phyloP scores from a whole-genome alignment of 2,329 filamentous ascomycete species.

The Elsinoe ampelina region DNA sequence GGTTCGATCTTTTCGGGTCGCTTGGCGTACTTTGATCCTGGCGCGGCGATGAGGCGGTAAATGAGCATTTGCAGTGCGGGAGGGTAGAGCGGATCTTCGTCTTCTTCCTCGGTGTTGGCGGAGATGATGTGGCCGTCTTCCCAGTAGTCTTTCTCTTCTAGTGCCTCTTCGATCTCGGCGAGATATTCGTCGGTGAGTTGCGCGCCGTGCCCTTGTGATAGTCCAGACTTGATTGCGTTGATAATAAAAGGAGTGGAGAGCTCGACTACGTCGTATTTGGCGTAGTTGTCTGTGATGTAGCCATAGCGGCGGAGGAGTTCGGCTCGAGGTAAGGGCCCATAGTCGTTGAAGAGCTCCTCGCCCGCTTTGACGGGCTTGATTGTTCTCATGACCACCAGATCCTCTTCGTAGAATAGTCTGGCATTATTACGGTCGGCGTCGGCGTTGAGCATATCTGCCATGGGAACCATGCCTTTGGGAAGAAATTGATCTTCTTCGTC shows the following conservation, averaged over 20 bases:
- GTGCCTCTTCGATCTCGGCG: constrained; percentile 26
- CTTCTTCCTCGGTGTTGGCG: constrained; percentile 5
- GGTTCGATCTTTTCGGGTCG: not conserved
- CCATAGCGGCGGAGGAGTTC: constrained; percentile 79
- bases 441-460: constrained; percentile 84
- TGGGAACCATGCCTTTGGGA: constrained; percentile 76
- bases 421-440: constrained; percentile 76
- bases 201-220: not conserved
- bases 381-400: constrained; percentile 59
- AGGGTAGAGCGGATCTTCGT: constrained; percentile 15
- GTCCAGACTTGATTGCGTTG: constrained; percentile 29
- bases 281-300: constrained; percentile 71
- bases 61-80: constrained; percentile 10
- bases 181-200: constrained; percentile 30
- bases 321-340: constrained; percentile 72
- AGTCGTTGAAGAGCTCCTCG: constrained; percentile 80
- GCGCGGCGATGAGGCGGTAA: not conserved
- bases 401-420: constrained; percentile 51
- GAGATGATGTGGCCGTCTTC: constrained; percentile 10
- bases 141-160: constrained; percentile 18
- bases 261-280: constrained; percentile 74
- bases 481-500: constrained; percentile 40
- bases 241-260: constrained; percentile 55
- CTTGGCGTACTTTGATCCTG: not conserved
- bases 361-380: constrained; percentile 59